Conservation (phyloP, 2,329 filamentous ascomycete species). For the Sporothrix mexicana region DNA sequence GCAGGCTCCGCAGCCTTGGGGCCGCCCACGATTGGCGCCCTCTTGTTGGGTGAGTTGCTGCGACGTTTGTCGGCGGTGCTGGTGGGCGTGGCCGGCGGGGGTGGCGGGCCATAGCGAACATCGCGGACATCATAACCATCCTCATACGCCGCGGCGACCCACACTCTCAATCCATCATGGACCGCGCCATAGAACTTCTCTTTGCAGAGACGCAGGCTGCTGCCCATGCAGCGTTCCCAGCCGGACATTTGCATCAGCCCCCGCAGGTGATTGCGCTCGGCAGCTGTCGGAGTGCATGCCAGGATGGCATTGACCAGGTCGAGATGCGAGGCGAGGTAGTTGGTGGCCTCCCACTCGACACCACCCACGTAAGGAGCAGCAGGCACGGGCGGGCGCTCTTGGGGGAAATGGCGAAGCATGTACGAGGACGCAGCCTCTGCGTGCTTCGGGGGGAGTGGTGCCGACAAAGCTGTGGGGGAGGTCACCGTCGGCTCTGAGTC, state of each 20-base stretch:
- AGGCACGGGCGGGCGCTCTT: slow-evolving; percentile 84
- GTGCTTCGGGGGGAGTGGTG: slow-evolving; percentile 48
- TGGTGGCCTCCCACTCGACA: slow-evolving; percentile 98
- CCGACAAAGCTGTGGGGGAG: slow-evolving; percentile 35
- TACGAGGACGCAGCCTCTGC: slow-evolving; percentile 56
- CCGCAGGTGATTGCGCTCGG: slow-evolving; percentile 79
- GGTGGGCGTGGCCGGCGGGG: slow-evolving; percentile 36
- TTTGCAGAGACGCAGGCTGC: slow-evolving; percentile 86
- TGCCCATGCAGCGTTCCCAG: slow-evolving; percentile 88
- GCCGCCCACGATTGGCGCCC: slow-evolving; percentile 38
- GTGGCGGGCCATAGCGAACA: slow-evolving; percentile 74
- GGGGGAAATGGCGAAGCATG: slow-evolving; percentile 78
- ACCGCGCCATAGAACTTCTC: slow-evolving; percentile 96
- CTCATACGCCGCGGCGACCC: slow-evolving; percentile 84
- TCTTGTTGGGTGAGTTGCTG: slow-evolving; percentile 42
- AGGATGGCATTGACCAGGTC: slow-evolving; percentile 92
- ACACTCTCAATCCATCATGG: slow-evolving; percentile 85
- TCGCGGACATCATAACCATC: slow-evolving; percentile 86
- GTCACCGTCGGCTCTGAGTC: neutral
- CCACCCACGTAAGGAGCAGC: slow-evolving; percentile 95
- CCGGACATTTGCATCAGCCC: slow-evolving; percentile 79
- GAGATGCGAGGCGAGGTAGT: slow-evolving; percentile 90
- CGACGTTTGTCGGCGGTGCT: slow-evolving; percentile 11
- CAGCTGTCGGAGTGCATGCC: slow-evolving; percentile 72
- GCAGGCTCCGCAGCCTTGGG: slow-evolving; percentile 56